Base-by-base conservation (phyloP, 495 filamentous ascomycete species). In the Friedmanniomyces simplex region DNA sequence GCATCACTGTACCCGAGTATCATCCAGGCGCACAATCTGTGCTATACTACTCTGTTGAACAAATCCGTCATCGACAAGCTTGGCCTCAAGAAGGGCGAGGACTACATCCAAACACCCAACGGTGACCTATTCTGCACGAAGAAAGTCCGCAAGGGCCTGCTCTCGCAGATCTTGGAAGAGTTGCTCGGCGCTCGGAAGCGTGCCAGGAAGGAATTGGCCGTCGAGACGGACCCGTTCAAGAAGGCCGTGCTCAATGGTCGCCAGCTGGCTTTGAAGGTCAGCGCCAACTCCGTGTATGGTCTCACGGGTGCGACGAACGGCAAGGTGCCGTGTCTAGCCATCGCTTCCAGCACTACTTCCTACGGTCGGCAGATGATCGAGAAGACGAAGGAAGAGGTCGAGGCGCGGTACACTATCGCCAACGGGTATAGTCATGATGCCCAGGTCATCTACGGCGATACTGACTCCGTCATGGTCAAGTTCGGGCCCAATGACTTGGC, bases 401-500 rank as follows among this genome's bases (percentile, higher is more conserved):
- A 99, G 67, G 71, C 77, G 32, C 79, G 79, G 57, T 99, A 96
- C 63, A 91, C 82, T 20, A 89, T 96, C 41, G 87, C 87, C 13
- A 96, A 97, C 65, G 94, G 93, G 14, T 97, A 97, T 71, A 79
- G 80, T 2, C 88, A 96, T 68, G 87, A 97, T 69, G 93, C 93
- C 0, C 78, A 94, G 63, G 93, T 99, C 70, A 94, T 99, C 57
- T 99, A 99, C 62, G 93, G 93, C 72, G 93, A 99, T 69, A 99
- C 93, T 24, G 93, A 99, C 76, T 99, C 93, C 7, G 93, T 99
- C 69, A 99, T 99, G 93, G 93, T 99, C 34, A 97, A 96, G 65
- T 99, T 99, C 65, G 93, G 93, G 13, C 87, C 88, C 3, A 82
- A 76, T 12, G 88, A 95, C 41, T 75, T 97, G 13, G 79, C 80